phyloP scores from a whole-genome alignment of 169 alveolate genomes.

The Toxoplasma gondii region DNA sequence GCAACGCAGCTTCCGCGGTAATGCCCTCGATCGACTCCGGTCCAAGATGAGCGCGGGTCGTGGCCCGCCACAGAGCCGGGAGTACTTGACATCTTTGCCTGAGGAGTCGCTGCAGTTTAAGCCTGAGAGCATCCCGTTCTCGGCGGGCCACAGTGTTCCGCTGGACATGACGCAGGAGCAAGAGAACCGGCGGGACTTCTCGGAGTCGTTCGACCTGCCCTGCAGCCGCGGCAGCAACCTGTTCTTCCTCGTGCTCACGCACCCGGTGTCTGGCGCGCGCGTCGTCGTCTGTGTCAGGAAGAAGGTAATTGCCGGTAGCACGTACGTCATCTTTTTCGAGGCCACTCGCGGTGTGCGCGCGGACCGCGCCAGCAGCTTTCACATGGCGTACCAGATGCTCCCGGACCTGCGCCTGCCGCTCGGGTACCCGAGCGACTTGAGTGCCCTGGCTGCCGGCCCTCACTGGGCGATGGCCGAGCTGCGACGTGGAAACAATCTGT shows the following conservation, averaged over 20 bases:
- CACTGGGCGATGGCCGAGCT: background rate
- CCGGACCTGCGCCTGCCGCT: background rate
- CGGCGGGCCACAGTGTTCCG: background rate
- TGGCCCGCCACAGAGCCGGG: background rate
- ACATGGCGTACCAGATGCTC: background rate
- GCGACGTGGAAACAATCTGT: background rate
- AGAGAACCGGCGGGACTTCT: background rate
- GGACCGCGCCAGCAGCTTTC: background rate
- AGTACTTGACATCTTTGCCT: background rate
- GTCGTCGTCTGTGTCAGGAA: conserved; percentile 43
- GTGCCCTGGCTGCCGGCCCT: background rate
- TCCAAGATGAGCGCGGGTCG: too few relatives aligned
- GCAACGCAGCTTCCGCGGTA: too few relatives aligned
- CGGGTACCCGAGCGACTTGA: background rate
- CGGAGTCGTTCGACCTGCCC: conserved; percentile 5
- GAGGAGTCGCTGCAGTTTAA: background rate
- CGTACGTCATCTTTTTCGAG: conserved; percentile 44
- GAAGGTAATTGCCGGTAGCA: conserved; percentile 33
- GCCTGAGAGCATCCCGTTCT: background rate
- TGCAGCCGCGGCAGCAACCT: conserved; percentile 38
- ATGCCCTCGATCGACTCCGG: too few relatives aligned
- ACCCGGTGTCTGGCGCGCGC: conserved; percentile 28
- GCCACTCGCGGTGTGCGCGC: background rate
- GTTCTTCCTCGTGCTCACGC: background rate
- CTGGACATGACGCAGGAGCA: conserved; percentile 14